phyloP scores from a whole-genome alignment of 495 filamentous ascomycete species.

The Trichoderma parareesei region DNA sequence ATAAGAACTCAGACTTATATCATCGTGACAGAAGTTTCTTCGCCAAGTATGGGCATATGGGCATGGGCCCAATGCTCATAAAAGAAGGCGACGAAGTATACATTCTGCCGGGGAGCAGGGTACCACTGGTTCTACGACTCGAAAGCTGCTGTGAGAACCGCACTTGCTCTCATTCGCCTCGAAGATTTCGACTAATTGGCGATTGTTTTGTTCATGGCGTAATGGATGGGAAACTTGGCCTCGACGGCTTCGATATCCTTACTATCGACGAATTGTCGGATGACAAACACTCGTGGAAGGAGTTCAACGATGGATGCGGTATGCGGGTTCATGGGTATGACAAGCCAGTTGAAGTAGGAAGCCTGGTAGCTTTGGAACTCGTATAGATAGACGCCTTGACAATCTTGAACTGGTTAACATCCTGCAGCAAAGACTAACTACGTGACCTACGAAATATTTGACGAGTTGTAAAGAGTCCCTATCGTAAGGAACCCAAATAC shows the following conservation, averaged over 20 bases:
- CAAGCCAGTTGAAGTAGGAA: background rate
- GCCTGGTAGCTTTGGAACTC: background rate
- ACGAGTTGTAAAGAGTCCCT: too few species aligned
- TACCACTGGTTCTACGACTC: background rate
- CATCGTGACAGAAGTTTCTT: background rate
- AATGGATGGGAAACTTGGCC: background rate
- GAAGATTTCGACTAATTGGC: background rate
- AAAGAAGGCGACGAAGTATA: background rate
- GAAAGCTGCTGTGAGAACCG: background rate
- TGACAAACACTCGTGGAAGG: background rate
- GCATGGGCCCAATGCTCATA: background rate
- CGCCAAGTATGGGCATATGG: background rate
- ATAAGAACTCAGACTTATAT: background rate
- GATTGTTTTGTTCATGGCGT: background rate
- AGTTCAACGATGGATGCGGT: background rate
- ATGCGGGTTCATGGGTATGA: background rate
- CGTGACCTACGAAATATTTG: too few species aligned
- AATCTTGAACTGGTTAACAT: too few species aligned
- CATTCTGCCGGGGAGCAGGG: background rate
- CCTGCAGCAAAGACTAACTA: too few species aligned
- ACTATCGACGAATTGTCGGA: too few species aligned
- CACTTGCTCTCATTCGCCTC: background rate
- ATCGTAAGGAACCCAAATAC: too few species aligned
- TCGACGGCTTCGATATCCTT: too few species aligned
- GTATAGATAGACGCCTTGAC: background rate